Percentiles rank a stretch among this genome's conserved stretches.
Conservation (phyloP, 768 basidiomycete genomes). For the Rhodotorula paludigena region DNA sequence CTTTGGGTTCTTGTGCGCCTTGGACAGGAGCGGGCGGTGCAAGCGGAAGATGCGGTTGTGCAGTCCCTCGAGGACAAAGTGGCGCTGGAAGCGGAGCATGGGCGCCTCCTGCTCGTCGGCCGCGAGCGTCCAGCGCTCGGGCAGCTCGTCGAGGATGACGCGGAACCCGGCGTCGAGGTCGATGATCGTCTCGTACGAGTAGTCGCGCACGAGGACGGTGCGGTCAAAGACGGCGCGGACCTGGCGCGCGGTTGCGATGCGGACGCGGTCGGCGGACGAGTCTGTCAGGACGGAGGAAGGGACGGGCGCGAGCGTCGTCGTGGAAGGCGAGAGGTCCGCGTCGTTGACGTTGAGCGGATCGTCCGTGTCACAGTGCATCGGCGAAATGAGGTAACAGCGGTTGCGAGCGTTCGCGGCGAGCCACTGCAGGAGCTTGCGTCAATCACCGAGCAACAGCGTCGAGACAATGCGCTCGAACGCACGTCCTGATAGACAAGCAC, state of each 20-base stretch:
- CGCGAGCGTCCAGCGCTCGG: conserved; percentile 33
- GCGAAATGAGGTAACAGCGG: conserved; percentile 29
- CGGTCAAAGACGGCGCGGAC: conserved; percentile 37
- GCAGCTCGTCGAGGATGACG: conserved; percentile 31
- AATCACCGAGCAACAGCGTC: too few species aligned
- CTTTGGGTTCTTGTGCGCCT: conserved; percentile 26
- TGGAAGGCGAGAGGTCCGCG: conserved; percentile 28
- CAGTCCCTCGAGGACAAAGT: conserved; percentile 36
- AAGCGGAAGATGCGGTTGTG: conserved; percentile 39
- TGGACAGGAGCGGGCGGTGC: conserved; percentile 29
- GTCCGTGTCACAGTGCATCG: conserved; percentile 37
- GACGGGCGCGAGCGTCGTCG: conserved; percentile 12
- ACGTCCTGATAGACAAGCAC: conserved; percentile 39
- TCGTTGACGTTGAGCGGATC: conserved; percentile 39
- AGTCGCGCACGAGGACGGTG: conserved; percentile 23
- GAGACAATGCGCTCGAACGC: not conserved
- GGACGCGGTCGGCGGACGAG: conserved; percentile 35
- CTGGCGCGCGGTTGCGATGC: conserved; percentile 36
- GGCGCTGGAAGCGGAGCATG: conserved; percentile 37
- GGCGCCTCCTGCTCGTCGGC: conserved; percentile 29
- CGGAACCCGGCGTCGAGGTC: conserved; percentile 39
- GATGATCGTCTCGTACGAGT: conserved; percentile 13
- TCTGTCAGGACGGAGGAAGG: conserved; percentile 36
- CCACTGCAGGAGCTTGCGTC: too few species aligned
- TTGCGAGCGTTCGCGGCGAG: conserved; percentile 30